Conservation (phyloP, 208 protist species). For the Dictyostelium gargantuum region DNA sequence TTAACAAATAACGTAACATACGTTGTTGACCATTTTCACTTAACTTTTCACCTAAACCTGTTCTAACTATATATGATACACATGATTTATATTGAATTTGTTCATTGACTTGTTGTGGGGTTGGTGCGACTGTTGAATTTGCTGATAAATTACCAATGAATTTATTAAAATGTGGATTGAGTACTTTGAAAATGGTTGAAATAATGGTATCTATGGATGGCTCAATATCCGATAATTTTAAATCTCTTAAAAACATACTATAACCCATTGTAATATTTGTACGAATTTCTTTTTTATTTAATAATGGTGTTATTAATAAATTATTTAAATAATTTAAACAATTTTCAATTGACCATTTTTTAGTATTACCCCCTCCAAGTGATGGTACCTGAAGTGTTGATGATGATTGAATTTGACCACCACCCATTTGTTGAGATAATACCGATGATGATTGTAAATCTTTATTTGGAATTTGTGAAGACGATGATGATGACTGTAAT, state of each 20-base stretch:
- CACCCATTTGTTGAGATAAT: too few relatives aligned
- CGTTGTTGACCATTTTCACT: constrained; percentile 22
- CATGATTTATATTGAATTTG: constrained; percentile 10
- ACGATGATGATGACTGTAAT: background rate
- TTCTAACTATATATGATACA: constrained; percentile 30
- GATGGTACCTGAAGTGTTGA: background rate
- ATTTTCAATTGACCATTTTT: constrained; percentile 9
- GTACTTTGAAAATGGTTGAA: background rate
- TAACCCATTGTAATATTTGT: constrained; percentile 22
- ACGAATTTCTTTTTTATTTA: constrained; percentile 9
- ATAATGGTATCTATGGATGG: background rate
- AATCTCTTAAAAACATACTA: background rate
- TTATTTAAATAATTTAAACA: constrained; percentile 31
- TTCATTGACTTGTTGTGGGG: background rate
- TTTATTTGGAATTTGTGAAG: background rate
- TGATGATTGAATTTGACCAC: background rate
- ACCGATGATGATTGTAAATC: background rate
- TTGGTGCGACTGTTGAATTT: background rate
- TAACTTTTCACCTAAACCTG: constrained; percentile 20
- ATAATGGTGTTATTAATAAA: background rate
- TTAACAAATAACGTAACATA: background rate
- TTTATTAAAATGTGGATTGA: background rate
- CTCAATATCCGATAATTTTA: constrained; percentile 19
- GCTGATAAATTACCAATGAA: background rate
- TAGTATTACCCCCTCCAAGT: background rate